Conservation (phyloP, 305 asterid genomes). For the Stenogyne calaminthoides region DNA sequence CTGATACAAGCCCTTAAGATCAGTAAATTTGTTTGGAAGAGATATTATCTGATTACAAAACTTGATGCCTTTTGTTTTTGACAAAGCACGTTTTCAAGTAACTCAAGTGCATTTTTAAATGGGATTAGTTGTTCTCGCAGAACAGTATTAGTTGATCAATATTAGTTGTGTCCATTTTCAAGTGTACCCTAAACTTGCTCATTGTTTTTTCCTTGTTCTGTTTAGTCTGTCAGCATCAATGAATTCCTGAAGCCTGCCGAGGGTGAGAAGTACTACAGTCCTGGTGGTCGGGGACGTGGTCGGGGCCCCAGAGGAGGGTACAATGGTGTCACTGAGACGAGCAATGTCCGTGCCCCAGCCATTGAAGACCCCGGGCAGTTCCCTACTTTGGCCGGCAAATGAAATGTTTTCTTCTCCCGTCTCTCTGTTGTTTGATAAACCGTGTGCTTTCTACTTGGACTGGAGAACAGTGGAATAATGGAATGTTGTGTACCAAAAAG, state of each 20-base stretch:
- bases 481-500: slow-evolving; percentile 34
- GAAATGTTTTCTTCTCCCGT: slow-evolving; percentile 30
- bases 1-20: background rate
- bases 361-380: slow-evolving; percentile 68
- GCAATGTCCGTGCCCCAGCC: slow-evolving; percentile 46
- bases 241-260: slow-evolving; percentile 90
- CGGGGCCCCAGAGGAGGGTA: slow-evolving; percentile 56
- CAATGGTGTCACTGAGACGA: slow-evolving; percentile 38
- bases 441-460: slow-evolving; percentile 4
- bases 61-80: background rate
- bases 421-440: slow-evolving; percentile 17
- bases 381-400: slow-evolving; percentile 70
- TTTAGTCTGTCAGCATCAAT: slow-evolving; percentile 79
- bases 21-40: background rate
- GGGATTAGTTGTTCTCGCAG: too few species aligned
- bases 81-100: too few species aligned
- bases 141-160: too few species aligned
- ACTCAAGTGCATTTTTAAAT: too few species aligned
- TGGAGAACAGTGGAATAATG: slow-evolving; percentile 30
- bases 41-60: background rate
- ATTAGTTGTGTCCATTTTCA: too few species aligned
- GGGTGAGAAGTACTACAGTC: slow-evolving; percentile 55
- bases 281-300: slow-evolving; percentile 80
- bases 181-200: too few species aligned
- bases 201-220: background rate